A percentile compares a stretch with the other conserved stretches of the same genome.
Conservation (phyloP, 768 basidiomycete genomes). For the Hemileccinum impolitum region DNA sequence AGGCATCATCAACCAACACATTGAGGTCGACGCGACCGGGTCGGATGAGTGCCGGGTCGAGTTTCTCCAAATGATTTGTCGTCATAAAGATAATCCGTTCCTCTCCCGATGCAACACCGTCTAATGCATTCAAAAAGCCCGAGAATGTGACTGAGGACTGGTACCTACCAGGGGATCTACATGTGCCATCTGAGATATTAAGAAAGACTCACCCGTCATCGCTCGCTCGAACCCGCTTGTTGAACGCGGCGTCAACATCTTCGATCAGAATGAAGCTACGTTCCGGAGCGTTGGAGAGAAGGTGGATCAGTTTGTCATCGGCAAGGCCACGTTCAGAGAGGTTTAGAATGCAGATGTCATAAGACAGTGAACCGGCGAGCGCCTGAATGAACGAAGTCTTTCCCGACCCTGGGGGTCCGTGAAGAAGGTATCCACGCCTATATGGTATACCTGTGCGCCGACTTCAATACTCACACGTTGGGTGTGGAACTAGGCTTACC, state of each 20-base stretch:
- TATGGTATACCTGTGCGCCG: constrained; percentile 82
- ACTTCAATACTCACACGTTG: constrained; percentile 3
- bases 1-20: constrained; percentile 83
- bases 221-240: constrained; percentile 82
- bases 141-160: constrained; percentile 97
- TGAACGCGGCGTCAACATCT: constrained; percentile 97
- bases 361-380: constrained; percentile 84
- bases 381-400: constrained; percentile 99
- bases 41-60: constrained; percentile 93
- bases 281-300: constrained; percentile 90
- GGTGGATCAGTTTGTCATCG: constrained; percentile 93
- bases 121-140: constrained; percentile 93
- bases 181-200: constrained; percentile 2
- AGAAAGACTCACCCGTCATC: constrained; percentile 77
- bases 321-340: constrained; percentile 93
- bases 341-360: constrained; percentile 95
- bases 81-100: constrained; percentile 99
- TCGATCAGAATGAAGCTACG: constrained; percentile 94
- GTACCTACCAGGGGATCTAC: constrained; percentile 50
- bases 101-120: constrained; percentile 96
- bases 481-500: constrained; percentile 46
- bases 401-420: constrained; percentile 96
- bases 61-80: constrained; percentile 87
- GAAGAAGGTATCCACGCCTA: constrained; percentile 88
- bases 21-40: constrained; percentile 92